A percentile compares a stretch with the other conserved stretches of the same genome.
phyloP scores from a whole-genome alignment of 768 basidiomycete species.

The Lactarius hengduanensis region DNA sequence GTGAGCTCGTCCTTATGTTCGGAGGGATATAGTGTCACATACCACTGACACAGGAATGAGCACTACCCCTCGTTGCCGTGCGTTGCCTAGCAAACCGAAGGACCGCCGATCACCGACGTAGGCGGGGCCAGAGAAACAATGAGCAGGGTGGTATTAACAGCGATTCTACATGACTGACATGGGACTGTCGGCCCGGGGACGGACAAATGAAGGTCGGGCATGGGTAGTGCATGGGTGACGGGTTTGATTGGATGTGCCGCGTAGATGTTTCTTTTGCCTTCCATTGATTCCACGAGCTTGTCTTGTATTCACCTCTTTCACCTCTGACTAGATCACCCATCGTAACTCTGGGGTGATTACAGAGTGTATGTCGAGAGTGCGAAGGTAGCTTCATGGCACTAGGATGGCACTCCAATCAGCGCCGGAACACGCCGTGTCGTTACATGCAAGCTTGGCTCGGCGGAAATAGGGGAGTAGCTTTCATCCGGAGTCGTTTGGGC shows the following conservation, averaged over 20 bases:
- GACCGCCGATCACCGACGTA: neutral
- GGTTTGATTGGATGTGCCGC: no score
- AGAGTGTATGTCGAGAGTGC: neutral
- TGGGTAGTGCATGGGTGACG: no score
- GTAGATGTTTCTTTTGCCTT: neutral
- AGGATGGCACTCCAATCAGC: neutral
- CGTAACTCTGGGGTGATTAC: neutral
- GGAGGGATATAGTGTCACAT: no score
- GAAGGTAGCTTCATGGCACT: conserved; percentile 9
- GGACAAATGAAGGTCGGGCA: neutral
- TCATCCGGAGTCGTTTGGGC: no score
- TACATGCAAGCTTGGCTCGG: no score
- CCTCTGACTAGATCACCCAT: neutral
- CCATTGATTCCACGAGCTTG: neutral
- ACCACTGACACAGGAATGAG: no score
- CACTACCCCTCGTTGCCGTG: no score
- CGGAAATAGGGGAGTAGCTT: no score
- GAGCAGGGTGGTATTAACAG: neutral
- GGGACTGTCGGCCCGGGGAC: no score
- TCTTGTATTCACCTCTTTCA: neutral
- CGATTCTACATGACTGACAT: neutral
- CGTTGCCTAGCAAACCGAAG: neutral
- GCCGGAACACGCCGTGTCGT: no score
- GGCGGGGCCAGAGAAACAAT: neutral
- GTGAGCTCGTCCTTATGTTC: no score